These are phyloP conservation scores for Solanum gandarillasii DNA, from an alignment of 257 asterid genomes.

Conservation along the genomic window DNA sequence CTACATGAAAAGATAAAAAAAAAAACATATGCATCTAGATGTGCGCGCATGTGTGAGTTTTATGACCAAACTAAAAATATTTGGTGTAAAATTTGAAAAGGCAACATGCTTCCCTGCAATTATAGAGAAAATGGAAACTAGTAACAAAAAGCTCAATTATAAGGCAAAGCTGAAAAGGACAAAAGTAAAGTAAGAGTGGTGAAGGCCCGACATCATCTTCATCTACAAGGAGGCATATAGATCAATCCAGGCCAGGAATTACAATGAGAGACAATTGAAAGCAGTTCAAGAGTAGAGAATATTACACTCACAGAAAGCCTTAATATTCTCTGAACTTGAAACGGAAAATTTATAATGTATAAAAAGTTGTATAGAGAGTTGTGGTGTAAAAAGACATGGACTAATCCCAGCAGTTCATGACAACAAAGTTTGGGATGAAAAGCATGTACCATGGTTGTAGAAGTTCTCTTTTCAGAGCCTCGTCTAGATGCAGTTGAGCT, in stretches of 20 bases:
- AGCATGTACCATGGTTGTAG: conserved; percentile 50
- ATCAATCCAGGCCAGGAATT: background rate
- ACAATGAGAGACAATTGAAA: background rate
- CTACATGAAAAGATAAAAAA: background rate
- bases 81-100: background rate
- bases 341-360: background rate
- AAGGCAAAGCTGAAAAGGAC: background rate
- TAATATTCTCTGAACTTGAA: background rate
- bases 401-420: background rate
- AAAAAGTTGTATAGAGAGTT: background rate
- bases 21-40: background rate
- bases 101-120: background rate
- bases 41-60: background rate
- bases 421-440: background rate
- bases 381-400: background rate
- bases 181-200: background rate
- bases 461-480: conserved; percentile 41
- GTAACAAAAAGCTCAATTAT: background rate
- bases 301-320: background rate
- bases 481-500: conserved; percentile 54
- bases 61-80: background rate
- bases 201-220: background rate
- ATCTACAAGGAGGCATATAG: background rate
- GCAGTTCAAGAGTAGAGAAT: background rate
- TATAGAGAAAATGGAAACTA: background rate